Conservation (phyloP, 1,139 yeast species). For the Saccharomycopsis hybrid region DNA sequence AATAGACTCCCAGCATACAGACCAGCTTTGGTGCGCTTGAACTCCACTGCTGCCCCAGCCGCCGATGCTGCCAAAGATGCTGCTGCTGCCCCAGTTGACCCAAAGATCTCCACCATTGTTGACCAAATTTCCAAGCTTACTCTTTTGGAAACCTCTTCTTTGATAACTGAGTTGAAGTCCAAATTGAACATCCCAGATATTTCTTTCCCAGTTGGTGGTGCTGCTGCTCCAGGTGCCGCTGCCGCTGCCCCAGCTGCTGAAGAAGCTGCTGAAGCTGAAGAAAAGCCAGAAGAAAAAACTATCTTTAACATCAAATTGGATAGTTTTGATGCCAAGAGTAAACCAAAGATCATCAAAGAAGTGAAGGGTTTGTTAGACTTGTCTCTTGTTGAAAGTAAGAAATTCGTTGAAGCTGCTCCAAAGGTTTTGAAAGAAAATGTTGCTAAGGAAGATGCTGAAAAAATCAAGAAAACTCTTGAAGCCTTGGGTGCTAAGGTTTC, state of each 20-base stretch:
- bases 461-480: conserved; percentile 88
- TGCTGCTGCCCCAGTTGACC: conserved; percentile 54
- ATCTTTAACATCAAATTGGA: conserved; percentile 89
- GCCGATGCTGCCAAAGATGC: conserved; percentile 34
- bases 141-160: conserved; percentile 79
- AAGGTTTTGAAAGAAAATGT: conserved; percentile 83
- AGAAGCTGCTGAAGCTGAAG: conserved; percentile 70
- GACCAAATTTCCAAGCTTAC: conserved; percentile 87
- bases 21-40: conserved; percentile 33
- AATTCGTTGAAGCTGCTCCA: conserved; percentile 97
- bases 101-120: conserved; percentile 82
- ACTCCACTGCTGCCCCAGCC: conserved; percentile 41
- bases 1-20: background rate
- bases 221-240: conserved; percentile 59
- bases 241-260: conserved; percentile 67
- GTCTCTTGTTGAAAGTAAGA: conserved; percentile 93
- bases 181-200: conserved; percentile 91
- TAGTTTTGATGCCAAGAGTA: conserved; percentile 87
- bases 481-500: conserved; percentile 90
- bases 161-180: conserved; percentile 77
- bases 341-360: conserved; percentile 97
- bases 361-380: conserved; percentile 87
- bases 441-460: conserved; percentile 85
- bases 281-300: conserved; percentile 85
- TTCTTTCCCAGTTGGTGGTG: conserved; percentile 70